phyloP scores from a whole-genome alignment of 2,329 filamentous ascomycete species.

The Cladophialophora exuberans region DNA sequence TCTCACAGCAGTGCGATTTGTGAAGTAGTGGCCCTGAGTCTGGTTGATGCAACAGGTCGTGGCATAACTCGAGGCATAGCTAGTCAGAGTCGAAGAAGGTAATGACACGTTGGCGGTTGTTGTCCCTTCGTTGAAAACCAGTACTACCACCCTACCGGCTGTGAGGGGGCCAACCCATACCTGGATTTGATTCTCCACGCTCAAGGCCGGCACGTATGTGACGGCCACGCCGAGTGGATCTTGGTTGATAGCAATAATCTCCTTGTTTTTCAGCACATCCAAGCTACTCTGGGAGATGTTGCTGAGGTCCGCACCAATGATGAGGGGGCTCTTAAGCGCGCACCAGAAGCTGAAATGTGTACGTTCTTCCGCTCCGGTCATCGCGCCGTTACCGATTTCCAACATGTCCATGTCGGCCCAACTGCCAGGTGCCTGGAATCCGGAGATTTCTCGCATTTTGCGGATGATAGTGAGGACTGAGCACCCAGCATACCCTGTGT shows the following conservation, averaged over 20 bases:
- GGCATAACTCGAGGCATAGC: too few species aligned
- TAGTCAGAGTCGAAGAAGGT: too few species aligned
- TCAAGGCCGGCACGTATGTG: too few species aligned
- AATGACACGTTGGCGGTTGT: too few species aligned
- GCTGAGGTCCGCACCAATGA: conserved; percentile 51
- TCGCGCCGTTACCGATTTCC: conserved; percentile 50
- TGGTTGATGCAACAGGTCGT: too few species aligned
- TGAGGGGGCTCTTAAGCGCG: conserved; percentile 49
- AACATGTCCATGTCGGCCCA: conserved; percentile 47
- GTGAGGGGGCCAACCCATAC: too few species aligned
- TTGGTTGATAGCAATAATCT: conserved; percentile 54
- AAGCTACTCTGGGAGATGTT: conserved; percentile 45
- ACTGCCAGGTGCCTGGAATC: conserved; percentile 47
- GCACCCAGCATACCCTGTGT: too few species aligned
- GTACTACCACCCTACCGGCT: too few species aligned
- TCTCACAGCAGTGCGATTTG: too few species aligned
- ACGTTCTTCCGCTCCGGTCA: conserved; percentile 41
- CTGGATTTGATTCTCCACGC: too few species aligned
- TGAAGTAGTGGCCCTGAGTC: too few species aligned
- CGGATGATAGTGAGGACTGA: conserved; percentile 55
- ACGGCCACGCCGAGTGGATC: conserved; percentile 50
- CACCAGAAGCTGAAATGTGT: conserved; percentile 55
- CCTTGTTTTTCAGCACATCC: conserved; percentile 52
- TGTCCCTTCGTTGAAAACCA: too few species aligned
- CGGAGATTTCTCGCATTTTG: conserved; percentile 48